Conservation (phyloP, 169 alveolate species). For the Plasmodium coatneyi region DNA sequence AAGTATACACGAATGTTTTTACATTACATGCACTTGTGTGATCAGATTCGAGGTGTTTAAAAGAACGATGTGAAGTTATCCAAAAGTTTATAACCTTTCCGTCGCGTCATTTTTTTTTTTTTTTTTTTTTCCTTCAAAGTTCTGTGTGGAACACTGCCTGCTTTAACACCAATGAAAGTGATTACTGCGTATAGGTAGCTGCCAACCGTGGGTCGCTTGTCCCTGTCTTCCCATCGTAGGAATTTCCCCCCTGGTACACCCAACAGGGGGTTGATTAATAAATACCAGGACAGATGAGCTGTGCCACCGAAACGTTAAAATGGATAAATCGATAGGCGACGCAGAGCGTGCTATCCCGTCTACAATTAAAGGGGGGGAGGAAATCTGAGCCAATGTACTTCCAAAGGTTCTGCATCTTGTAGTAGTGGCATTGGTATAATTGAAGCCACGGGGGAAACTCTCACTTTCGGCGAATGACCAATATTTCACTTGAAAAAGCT, state of each 20-base stretch:
- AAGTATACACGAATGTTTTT: background rate
- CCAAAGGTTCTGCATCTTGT: background rate
- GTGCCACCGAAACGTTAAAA: background rate
- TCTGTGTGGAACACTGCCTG: background rate
- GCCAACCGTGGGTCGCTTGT: background rate
- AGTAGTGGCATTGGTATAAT: background rate
- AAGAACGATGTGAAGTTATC: background rate
- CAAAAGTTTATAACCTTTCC: background rate
- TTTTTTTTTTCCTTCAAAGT: background rate
- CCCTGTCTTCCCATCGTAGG: background rate
- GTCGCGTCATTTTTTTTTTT: background rate
- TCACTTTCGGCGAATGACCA: background rate
- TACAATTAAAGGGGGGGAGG: background rate
- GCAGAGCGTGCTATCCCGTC: background rate
- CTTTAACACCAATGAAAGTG: background rate
- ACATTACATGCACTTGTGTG: background rate
- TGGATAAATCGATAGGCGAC: background rate
- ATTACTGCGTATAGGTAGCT: background rate
- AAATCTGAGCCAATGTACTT: background rate
- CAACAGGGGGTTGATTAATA: background rate
- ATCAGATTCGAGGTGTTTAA: background rate
- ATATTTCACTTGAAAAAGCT: background rate
- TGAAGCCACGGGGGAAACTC: background rate
- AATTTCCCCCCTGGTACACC: background rate
- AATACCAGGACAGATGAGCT: background rate